Evolutionary conservation across 2,329 filamentous ascomycete species (phyloP).

Genomic region (Diaporthe destruens): DNA sequence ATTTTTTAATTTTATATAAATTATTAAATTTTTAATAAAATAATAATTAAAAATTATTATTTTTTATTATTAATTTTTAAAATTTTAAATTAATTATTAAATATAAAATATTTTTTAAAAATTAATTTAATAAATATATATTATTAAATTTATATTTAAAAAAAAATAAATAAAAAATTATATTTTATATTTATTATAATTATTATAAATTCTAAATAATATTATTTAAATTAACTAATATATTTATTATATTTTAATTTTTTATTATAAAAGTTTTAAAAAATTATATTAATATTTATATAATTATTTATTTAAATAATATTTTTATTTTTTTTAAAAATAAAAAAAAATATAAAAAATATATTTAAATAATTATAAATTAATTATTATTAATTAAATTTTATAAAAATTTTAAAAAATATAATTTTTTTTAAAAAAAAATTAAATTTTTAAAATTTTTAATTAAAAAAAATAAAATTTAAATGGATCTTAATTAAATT

Average conservation of each 20-base stretch:
- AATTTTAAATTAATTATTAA: no score
- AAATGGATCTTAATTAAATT: not conserved
- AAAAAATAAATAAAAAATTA: not conserved
- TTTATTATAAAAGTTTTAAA: not conserved
- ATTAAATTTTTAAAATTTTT: not conserved
- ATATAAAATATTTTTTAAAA: not conserved
- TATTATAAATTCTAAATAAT: not conserved
- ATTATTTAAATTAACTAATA: not conserved
- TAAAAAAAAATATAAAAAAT: not conserved
- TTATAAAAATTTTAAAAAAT: not conserved
- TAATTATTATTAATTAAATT: not conserved
- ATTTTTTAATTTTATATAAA: not conserved
- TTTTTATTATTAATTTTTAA: no score
- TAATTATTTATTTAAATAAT: slow-evolving; percentile 5
- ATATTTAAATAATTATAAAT: not conserved
- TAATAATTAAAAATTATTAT: no score
- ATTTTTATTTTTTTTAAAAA: not conserved
- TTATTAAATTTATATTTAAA: not conserved
- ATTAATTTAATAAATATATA: not conserved
- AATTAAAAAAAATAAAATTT: not conserved
- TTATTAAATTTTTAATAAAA: not conserved
- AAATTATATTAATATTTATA: not conserved
- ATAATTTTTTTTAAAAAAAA: not conserved
- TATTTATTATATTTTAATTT: not conserved
- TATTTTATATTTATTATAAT: not conserved